Evolutionary conservation across 208 protist genomes (phyloP).

Genomic region (Leishmania turanica): DNA sequence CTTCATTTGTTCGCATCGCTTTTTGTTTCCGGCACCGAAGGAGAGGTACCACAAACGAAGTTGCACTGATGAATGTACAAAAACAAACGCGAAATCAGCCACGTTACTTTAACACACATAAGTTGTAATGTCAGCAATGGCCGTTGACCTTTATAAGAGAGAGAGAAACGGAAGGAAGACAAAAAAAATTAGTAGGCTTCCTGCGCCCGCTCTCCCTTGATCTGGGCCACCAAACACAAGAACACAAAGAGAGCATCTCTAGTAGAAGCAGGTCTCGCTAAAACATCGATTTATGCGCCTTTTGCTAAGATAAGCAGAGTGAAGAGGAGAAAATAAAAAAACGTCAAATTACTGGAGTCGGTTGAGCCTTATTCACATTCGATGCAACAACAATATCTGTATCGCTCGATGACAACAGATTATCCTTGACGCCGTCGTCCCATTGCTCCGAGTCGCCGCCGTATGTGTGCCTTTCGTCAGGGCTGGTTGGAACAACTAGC

Average conservation of each 20-base stretch:
- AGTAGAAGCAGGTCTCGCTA: not conserved
- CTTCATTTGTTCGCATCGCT: not conserved
- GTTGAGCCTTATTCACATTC: not conserved
- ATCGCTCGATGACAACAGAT: constrained; percentile 29
- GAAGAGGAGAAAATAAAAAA: not conserved
- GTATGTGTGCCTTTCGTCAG: constrained; percentile 6
- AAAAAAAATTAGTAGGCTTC: not conserved
- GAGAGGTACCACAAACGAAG: not conserved
- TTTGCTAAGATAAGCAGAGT: not conserved
- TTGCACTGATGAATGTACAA: not conserved
- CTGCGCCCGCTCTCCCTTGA: not conserved
- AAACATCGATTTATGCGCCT: not conserved
- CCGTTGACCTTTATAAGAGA: not conserved
- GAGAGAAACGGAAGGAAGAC: not conserved
- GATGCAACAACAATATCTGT: constrained; percentile 15
- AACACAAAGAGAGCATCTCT: not conserved
- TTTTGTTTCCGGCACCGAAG: not conserved
- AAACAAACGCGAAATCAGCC: not conserved
- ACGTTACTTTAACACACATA: constrained; percentile 1
- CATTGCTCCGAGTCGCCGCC: constrained; percentile 17
- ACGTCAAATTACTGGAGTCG: not conserved
- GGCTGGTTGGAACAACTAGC: constrained; percentile 22
- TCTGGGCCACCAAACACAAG: not conserved
- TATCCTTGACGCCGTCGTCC: constrained; percentile 9
- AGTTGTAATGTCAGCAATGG: not conserved